These are phyloP conservation scores for Globisporangium spiculum DNA, from an alignment of 352 stramenopile genomes.

Conservation along the genomic window DNA sequence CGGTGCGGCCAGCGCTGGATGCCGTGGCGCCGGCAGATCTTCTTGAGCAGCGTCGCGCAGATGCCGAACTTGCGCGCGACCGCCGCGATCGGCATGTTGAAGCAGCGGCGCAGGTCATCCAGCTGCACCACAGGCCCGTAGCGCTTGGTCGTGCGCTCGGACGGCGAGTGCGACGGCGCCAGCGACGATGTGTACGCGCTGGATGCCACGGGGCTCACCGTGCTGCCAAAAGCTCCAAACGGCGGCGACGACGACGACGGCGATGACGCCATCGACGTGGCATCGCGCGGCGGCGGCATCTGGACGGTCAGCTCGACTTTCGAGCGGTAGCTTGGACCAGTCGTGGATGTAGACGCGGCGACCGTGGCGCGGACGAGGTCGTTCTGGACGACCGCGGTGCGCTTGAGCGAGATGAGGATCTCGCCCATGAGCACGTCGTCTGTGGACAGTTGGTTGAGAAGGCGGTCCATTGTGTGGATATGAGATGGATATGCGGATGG, in stretches of 20 bases:
- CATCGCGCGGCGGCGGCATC: slow-evolving; percentile 21
- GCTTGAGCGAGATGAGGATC: slow-evolving; percentile 79
- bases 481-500: background rate
- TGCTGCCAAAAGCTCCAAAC: slow-evolving; percentile 13
- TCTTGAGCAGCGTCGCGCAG: slow-evolving; percentile 84
- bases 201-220: slow-evolving; percentile 52
- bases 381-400: slow-evolving; percentile 28
- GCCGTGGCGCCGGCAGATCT: slow-evolving; percentile 76
- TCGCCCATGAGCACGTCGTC: slow-evolving; percentile 74
- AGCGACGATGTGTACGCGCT: slow-evolving; percentile 20
- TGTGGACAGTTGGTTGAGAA: slow-evolving; percentile 29
- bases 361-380: slow-evolving; percentile 1
- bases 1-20: slow-evolving; percentile 84
- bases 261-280: slow-evolving; percentile 26
- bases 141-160: slow-evolving; percentile 44
- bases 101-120: slow-evolving; percentile 72
- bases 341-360: background rate
- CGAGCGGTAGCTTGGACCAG: slow-evolving; percentile 28
- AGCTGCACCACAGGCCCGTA: slow-evolving; percentile 70
- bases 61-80: slow-evolving; percentile 83
- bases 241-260: slow-evolving; percentile 13
- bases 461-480: slow-evolving; percentile 9
- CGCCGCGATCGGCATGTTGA: slow-evolving; percentile 82
- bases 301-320: slow-evolving; percentile 54
- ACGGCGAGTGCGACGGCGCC: slow-evolving; percentile 27